Evolutionary conservation across 768 basidiomycete species (phyloP), one percentile per base, ranked within the genome.

Genomic region (Kwoniella shandongensis): DNA sequence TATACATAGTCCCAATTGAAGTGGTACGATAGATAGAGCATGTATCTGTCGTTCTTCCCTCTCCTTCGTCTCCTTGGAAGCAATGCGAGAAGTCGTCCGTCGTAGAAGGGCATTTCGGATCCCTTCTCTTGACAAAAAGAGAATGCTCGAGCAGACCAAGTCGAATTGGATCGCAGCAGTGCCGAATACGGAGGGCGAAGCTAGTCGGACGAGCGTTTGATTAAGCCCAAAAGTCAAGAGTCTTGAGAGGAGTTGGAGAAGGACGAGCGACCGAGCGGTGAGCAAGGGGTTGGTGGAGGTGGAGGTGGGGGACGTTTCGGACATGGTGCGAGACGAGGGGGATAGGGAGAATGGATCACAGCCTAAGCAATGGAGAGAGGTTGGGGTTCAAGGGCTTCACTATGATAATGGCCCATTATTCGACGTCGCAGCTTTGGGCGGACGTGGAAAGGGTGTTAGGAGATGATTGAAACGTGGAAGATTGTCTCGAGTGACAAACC

Each of bases 111-210:
- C 85, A 72, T 87, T 89, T 38, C 96, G 82, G 7, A 98, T 83
- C 17, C 93, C 94, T 75, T 99, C 96, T n/a, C 96, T 81, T 30
- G 87, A 86, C 7, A 98, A 81, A 75, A 98, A 97, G 41, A 98
- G 80, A 67, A 93, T 88, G 11, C 91, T 91, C 65, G 87, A 89
- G 44, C 89, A 82, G 23, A 98, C 72, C 25, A 97, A 83, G 73
- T 98, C 96, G 76, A 98, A 91, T 68, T 96, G 93, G 60, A 99
- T 88, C 0, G 91, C 84, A 15, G 90, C 91, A 0, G 89, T 91
- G 10, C 94, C 81, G 72, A 90, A 93, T 13, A 86, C 87, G 30
- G 83, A 83, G 0, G 93, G 92, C 0, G 90, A 86, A 1, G 88
- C 86, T 26, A 92, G 80, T 0, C 91, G 85, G 38, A 97, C 80